Evolutionary conservation across 805 yeast species (phyloP).

Genomic region (Saturnispora galanensis): DNA sequence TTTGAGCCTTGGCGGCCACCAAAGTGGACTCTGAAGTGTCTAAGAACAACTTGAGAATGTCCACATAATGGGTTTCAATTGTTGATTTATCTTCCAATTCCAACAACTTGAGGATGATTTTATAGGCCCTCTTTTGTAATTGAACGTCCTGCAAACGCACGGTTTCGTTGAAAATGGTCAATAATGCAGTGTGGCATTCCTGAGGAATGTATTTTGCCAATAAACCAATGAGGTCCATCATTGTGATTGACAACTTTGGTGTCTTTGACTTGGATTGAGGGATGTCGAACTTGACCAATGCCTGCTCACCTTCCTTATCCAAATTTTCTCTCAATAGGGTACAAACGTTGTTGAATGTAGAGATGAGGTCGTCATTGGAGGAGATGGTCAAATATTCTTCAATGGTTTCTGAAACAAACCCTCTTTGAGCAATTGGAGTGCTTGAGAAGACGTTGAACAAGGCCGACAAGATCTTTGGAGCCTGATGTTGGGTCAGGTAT

Average conservation of each 20-base stretch:
- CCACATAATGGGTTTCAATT: conserved; percentile 39
- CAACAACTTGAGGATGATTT: conserved; percentile 59
- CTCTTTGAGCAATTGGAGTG: conserved; percentile 74
- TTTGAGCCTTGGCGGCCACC: conserved; percentile 70
- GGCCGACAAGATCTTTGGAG: conserved; percentile 74
- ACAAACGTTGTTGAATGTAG: conserved; percentile 81
- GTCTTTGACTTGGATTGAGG: conserved; percentile 26
- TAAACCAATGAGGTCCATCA: conserved; percentile 84
- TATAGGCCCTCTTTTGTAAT: conserved; percentile 82
- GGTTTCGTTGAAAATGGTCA: conserved; percentile 67
- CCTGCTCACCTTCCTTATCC: conserved; percentile 40
- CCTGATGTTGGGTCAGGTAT: conserved; percentile 48
- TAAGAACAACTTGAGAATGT: conserved; percentile 51
- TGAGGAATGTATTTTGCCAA: conserved; percentile 79
- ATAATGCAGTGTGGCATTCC: conserved; percentile 59
- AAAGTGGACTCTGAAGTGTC: conserved; percentile 49
- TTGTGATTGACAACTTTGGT: conserved; percentile 61
- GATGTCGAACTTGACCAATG: conserved; percentile 26
- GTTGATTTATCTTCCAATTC: conserved; percentile 51
- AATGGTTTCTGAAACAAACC: conserved; percentile 77
- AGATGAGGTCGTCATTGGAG: conserved; percentile 52
- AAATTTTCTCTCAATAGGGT: conserved; percentile 64
- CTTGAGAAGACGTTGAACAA: conserved; percentile 89
- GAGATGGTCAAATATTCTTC: conserved; percentile 70
- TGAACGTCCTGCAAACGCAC: conserved; percentile 50